Evolutionary conservation across 2,329 filamentous ascomycete species (phyloP), one percentile per base, ranked within the genome.

Genomic region (Venturia carpophila): DNA sequence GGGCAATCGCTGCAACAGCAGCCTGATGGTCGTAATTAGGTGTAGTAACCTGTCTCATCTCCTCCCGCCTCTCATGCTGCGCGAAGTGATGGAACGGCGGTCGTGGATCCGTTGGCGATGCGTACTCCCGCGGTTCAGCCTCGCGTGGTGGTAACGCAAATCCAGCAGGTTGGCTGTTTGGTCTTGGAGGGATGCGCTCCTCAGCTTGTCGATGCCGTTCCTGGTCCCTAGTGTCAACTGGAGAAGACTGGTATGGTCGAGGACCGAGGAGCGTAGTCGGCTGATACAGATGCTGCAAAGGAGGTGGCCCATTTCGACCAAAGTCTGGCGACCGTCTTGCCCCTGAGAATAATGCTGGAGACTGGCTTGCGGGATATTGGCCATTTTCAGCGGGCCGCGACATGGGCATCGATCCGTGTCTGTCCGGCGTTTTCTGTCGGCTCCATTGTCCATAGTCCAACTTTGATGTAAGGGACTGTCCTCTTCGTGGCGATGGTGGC

Each of bases 401-500:
- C n/a, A 42, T 34, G 13, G 64, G 45, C 37, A 49, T 39, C 10
- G 34, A 71, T 62, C 71, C 68, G 66, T 72, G 71, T 66, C 74
- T 72, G 13, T 78, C 76, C 11, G 75, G 75, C 19, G 76, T 75
- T 34, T 72, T 68, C 47, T 75, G 73, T 24, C 74, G 72, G 45
- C 74, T 72, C 63, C 73, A 77, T 13, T 72, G 68, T 43, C 69
- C 71, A 65, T 75, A 75, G 11, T 76, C 75, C 65, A 73, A 66
- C 66, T 73, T 71, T 5, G 71, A 64, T 24, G 68, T 72, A 62
- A 72, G 69, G 60, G 71, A 68, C 63, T 73, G 68, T 39, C 67
- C 71, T 61, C 75, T 74, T 65, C 75, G 71, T 39, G 76, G 79
- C 27, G 79, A 81, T 49, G 79, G 77, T 56, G 79, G 79, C 67